Base-by-base conservation (phyloP, 2,329 filamentous ascomycete species). In the Thelonectria blattea region DNA sequence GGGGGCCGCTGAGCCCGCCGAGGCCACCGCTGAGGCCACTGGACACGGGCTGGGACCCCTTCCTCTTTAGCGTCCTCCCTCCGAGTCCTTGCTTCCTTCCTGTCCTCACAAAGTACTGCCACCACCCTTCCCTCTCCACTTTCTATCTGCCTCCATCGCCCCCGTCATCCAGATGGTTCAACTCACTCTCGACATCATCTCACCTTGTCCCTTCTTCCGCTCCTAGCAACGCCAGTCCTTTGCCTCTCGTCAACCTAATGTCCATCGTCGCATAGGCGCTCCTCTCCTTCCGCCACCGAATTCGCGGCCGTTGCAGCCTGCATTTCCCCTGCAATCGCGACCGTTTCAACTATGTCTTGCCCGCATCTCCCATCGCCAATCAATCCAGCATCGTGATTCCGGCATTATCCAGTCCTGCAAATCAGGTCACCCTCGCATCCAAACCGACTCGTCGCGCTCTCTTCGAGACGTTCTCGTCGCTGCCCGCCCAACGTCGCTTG, bases 321-420 rank as follows among this genome's bases (percentile, higher is more conserved):
- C 56, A 55, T 54, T 62, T 53, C 41, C n/a, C 51, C 32, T 34
- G 54, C 59, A 61, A 59, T 52, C 48, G 57, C 55, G 34, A 32
- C 51, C 46, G 59, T 58, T 58, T 66, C 63, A 64, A 52, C 60
- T 57, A 70, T 70, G 68, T 65, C 56, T 56, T 60, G 61, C 61
- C 62, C 43, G 62, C 45, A 56, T 52, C 57, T 61, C 51, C 60
- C 49, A 51, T 70, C 63, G 62, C 64, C 53, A 59, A 49, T 57
- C 39, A 46, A 65, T 51, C 47, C 58, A 61, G 64, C 59, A 58
- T 63, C 63, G 47, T 70, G 60, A 70, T 53, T 59, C 54, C 62
- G 50, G 51, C 64, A 53, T 57, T 61, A 68, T 59, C 52, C 56
- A 61, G 59, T 61, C 56, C 59, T 49, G 50, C 62, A 56, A 59